These are phyloP conservation scores for Calocera cornea DNA, from an alignment of 768 basidiomycete genomes.

Conservation along the genomic window DNA sequence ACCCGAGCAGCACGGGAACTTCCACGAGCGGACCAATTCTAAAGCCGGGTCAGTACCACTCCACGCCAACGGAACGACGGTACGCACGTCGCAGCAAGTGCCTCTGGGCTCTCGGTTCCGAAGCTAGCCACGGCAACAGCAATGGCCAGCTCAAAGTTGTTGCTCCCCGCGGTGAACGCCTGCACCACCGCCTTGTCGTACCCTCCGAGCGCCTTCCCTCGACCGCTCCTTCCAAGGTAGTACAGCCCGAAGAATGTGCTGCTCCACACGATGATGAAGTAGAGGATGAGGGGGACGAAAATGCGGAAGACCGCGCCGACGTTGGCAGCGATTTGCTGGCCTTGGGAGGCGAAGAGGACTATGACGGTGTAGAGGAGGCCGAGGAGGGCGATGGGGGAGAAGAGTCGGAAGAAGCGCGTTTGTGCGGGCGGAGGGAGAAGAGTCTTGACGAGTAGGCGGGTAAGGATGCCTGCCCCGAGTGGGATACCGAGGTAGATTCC, in stretches of 20 bases:
- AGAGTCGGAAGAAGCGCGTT: constrained; percentile 46
- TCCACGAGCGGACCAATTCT: constrained; percentile 60
- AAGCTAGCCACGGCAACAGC: constrained; percentile 67
- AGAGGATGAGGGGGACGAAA: constrained; percentile 65
- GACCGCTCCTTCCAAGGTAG: constrained; percentile 31
- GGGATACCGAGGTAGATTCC: constrained; percentile 77
- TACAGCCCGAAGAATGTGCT: constrained; percentile 45
- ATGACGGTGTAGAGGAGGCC: constrained; percentile 73
- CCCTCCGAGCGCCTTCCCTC: constrained; percentile 23
- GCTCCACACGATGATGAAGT: constrained; percentile 68
- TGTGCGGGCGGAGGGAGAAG: constrained; percentile 28
- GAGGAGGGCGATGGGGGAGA: constrained; percentile 54
- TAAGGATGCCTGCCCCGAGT: constrained; percentile 54
- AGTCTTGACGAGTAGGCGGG: constrained; percentile 42
- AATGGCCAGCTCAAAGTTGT: constrained; percentile 75
- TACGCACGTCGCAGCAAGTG: constrained; percentile 54
- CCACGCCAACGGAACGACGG: constrained; percentile 10
- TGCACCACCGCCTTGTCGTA: constrained; percentile 69
- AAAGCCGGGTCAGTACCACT: not conserved
- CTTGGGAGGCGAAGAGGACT: constrained; percentile 56
- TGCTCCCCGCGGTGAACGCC: constrained; percentile 65
- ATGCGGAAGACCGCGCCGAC: constrained; percentile 67
- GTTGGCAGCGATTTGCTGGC: constrained; percentile 55
- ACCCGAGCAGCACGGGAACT: constrained; percentile 58
- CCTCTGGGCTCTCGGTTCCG: constrained; percentile 65